These are phyloP conservation scores for Dactylellina cionopaga DNA, from an alignment of 2,329 filamentous ascomycete genomes.

Conservation along the genomic window DNA sequence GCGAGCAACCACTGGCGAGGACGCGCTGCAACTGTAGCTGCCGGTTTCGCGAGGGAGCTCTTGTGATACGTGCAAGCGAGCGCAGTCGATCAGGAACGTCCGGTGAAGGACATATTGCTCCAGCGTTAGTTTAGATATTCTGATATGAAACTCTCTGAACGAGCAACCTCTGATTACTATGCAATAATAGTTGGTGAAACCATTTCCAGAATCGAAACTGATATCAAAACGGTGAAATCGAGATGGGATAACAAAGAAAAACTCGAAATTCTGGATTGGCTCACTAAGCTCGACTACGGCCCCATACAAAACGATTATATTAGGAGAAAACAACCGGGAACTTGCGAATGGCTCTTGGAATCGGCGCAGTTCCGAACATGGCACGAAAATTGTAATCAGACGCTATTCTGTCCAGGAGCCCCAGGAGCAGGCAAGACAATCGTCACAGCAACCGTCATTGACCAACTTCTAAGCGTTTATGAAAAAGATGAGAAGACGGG, in stretches of 20 bases:
- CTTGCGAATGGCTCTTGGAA: conserved; percentile 64
- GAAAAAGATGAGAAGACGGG: background rate
- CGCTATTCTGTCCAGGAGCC: conserved; percentile 55
- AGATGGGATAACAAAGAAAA: background rate
- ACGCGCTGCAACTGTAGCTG: no score
- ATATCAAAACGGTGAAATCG: background rate
- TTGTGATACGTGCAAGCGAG: background rate
- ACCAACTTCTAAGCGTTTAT: conserved; percentile 59
- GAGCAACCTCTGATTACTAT: no score
- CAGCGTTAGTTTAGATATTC: no score
- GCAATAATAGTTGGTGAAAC: no score
- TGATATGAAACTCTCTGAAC: no score
- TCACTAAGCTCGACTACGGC: background rate
- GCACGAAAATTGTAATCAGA: conserved; percentile 52
- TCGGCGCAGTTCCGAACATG: conserved; percentile 60
- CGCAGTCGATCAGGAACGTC: no score
- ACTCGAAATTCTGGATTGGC: conserved; percentile 7
- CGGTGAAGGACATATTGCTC: no score
- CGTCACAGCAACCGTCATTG: conserved; percentile 61
- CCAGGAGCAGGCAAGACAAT: conserved; percentile 66
- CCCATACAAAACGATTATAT: conserved; percentile 52
- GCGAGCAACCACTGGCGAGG: no score
- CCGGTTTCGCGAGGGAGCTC: conserved; percentile 7
- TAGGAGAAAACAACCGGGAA: conserved; percentile 60
- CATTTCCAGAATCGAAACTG: background rate